Base-by-base conservation (phyloP, 129 eudicot genomes). In the Flaveria bidentis region DNA sequence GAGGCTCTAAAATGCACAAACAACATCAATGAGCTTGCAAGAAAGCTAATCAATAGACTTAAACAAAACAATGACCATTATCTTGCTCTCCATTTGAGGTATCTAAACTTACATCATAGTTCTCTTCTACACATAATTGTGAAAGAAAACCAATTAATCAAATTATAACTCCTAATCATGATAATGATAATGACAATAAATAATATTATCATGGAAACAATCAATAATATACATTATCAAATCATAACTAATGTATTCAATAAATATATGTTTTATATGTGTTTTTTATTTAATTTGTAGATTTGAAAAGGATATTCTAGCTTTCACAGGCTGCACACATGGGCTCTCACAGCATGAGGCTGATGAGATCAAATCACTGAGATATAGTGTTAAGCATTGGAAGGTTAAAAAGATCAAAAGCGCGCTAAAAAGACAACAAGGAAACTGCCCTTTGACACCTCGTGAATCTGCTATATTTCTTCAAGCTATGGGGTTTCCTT, bases 81-180 rank as follows among this genome's bases (percentile, higher is more conserved):
- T 53, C 80, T 89, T 68, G 91, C 96, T 80, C 85, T 87, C 44
- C 91, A 89, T 80, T 75, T 89, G 60, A 87, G 96, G 96, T 87
- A 81, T 10, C 60, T 20, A 53, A 68, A 62, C 8, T 2, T 7
- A 76, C 46, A 56, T 18, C 12, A 57, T 73, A 4, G 46, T 2
- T 73, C 2, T 60, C 67, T 60, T 60, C n/a, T 6, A 53, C 1
- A 36, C 41, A 36, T 36, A 36, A 36, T 0, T 0, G 41, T 36
- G 41, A 36, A 36, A 36, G 7, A 5, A 36, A 36, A 36, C 41
- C 1, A 23, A 23, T 36, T 36, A 36, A 36, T 5, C 41, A 36
- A 36, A 55, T 45, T 2, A 45, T 45, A 45, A 11, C 50, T 45
- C 13, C 50, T 45, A 45, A 8, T 11, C 13, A 45, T 45, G 50